Conservation (phyloP, 1,139 yeast genomes). For the Taphrina confusa region DNA sequence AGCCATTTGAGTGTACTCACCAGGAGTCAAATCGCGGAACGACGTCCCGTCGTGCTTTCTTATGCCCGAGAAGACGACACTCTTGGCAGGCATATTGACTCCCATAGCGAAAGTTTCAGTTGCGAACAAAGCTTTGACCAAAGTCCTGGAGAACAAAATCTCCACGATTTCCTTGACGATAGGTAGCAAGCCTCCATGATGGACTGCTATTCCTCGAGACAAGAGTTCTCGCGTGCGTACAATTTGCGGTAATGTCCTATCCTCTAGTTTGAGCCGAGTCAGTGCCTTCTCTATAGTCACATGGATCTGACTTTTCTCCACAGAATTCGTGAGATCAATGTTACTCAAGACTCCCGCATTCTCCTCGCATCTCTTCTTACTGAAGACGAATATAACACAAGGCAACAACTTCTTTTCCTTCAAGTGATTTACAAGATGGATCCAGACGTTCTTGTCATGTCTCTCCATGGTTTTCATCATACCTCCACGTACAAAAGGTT, state of each 20-base stretch:
- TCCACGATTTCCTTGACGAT: constrained; percentile 95
- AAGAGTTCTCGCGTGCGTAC: constrained; percentile 75
- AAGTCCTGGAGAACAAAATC: constrained; percentile 78
- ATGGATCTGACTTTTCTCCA: constrained; percentile 85
- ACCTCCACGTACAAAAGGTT: constrained; percentile 43
- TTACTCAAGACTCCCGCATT: constrained; percentile 75
- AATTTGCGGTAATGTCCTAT: constrained; percentile 89
- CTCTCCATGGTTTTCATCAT: constrained; percentile 53
- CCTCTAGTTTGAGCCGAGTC: constrained; percentile 83
- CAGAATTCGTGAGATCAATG: constrained; percentile 75
- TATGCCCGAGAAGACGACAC: constrained; percentile 83
- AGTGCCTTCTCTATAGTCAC: constrained; percentile 91
- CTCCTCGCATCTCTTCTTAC: constrained; percentile 89
- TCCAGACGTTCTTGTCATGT: constrained; percentile 60
- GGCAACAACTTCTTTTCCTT: constrained; percentile 72
- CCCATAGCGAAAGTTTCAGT: constrained; percentile 99
- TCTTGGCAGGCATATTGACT: constrained; percentile 90
- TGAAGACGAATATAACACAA: constrained; percentile 88
- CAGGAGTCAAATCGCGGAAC: constrained; percentile 81
- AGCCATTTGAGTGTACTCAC: constrained; percentile 98
- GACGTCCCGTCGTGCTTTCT: constrained; percentile 87
- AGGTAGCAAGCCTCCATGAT: constrained; percentile 94
- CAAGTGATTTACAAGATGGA: constrained; percentile 69
- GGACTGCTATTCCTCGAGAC: constrained; percentile 91
- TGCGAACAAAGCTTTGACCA: constrained; percentile 89